Percentiles rank a stretch among this genome's conserved stretches.
Conservation (phyloP, 768 basidiomycete genomes). For the Mrakia hoshinonis region DNA sequence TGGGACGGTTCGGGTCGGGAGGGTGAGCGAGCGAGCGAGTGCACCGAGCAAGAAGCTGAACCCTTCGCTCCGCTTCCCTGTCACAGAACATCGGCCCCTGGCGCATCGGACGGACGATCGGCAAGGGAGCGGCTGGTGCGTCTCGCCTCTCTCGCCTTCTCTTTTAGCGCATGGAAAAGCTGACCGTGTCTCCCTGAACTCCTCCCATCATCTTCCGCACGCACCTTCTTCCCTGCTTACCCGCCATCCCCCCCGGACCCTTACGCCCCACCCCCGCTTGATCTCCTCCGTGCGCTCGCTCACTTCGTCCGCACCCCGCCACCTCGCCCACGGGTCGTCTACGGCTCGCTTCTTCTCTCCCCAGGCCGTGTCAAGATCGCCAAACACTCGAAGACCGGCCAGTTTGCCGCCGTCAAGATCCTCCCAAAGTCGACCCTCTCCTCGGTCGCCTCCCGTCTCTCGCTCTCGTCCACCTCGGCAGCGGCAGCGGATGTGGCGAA, state of each 20-base stretch:
- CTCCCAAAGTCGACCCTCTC: conserved; percentile 65
- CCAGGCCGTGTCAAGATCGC: conserved; percentile 84
- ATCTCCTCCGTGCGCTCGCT: too few species aligned
- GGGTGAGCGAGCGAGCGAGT: too few species aligned
- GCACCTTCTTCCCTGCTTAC: neutral
- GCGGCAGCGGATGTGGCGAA: too few species aligned
- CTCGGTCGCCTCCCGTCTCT: too few species aligned
- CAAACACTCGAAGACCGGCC: conserved; percentile 73
- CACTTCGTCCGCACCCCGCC: too few species aligned
- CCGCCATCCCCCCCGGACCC: neutral
- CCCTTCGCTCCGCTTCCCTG: neutral
- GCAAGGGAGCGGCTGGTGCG: conserved; percentile 19
- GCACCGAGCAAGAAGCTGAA: neutral
- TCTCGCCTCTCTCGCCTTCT: neutral
- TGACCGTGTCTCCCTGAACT: neutral
- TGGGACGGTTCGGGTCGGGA: too few species aligned
- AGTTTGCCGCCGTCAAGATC: conserved; percentile 90
- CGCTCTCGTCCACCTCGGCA: conserved; percentile 58
- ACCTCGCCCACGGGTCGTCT: too few species aligned
- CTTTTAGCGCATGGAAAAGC: neutral
- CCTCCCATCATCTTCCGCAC: neutral
- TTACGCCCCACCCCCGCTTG: too few species aligned
- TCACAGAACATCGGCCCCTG: conserved; percentile 3
- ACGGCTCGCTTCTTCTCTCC: too few species aligned
- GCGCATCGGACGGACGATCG: conserved; percentile 3